Base-by-base conservation (phyloP, 75 land plant species). In the Azolla pinnata region DNA sequence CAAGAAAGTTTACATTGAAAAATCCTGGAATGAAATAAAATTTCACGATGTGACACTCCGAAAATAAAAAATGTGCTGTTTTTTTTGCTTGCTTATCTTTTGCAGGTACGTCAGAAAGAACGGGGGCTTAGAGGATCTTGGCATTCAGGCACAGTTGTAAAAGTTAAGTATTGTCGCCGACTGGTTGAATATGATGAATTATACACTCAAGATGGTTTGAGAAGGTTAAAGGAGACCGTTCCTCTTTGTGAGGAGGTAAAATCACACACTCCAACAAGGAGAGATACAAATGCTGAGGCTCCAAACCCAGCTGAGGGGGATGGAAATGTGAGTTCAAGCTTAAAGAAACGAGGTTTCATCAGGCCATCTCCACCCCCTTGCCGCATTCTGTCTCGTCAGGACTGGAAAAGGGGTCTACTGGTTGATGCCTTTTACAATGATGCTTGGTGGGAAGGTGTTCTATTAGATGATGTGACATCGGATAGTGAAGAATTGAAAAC, bases 381-480 rank as follows among this genome's bases (percentile, higher is more conserved):
- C 34, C 28, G 23, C 0, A 34, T 47, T 10, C 27, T 34, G 5
- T 0, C 26, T 18, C 27, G 18, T 25, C 9, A 16, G 4, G 14
- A 27, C 29, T 64, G 81, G 44, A 59, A 18, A 7, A 80, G 73
- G 59, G 90, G 91, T 2, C 62, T 81, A 0, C 83, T 82, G 33
- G 91, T 90, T 2, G 96, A 90, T 74, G 76, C 66, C 0, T 64
- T 67, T 33, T 48, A 63, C 31, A 33, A 74, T 29, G 91, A 81
- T 51, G 87, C 83, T 33, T 90, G 87, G 90, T 90, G 87, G 87
- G 96, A 90, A 57, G 96, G 96, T 33, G 76, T 90, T 26, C 62
- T 90, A 18, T 67, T 79, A 53, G 96, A 86, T 23, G 70, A 64
- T 44, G 51, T 66, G 7, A 40, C 29, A 0, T 60, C 44, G 0